Evolutionary conservation across 73 alveolate species (phyloP).

Genomic region (Durusdinium trenchii): DNA sequence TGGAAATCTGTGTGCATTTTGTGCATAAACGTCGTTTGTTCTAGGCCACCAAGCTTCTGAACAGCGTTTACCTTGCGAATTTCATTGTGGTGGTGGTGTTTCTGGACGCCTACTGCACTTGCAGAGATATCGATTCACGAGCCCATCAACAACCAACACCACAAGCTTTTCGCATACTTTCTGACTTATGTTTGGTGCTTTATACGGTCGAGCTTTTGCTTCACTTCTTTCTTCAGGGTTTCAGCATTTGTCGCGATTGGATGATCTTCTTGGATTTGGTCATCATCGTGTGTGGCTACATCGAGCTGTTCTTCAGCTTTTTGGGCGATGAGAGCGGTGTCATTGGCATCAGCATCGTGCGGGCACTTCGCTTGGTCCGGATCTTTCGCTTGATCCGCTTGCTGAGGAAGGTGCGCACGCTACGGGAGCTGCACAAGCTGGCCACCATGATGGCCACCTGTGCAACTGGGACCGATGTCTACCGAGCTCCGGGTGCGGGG

Average conservation of each 20-base stretch:
- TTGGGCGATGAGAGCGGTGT: background rate
- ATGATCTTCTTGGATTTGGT: slow-evolving; percentile 19
- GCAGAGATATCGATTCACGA: slow-evolving; percentile 51
- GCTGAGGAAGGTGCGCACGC: slow-evolving; percentile 44
- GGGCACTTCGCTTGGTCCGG: slow-evolving; percentile 56
- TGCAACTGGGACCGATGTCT: background rate
- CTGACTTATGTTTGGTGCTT: slow-evolving; percentile 23
- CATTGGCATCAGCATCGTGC: background rate
- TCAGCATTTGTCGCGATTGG: slow-evolving; percentile 14
- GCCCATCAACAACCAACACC: background rate
- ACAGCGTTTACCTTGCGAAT: slow-evolving; percentile 46
- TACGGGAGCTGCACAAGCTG: slow-evolving; percentile 61
- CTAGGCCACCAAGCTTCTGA: slow-evolving; percentile 11
- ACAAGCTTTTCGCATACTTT: background rate
- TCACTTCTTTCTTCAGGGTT: background rate
- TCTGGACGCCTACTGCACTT: slow-evolving; percentile 56
- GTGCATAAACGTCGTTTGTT: no score
- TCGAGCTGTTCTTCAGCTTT: slow-evolving; percentile 7
- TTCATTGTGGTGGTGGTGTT: slow-evolving; percentile 47
- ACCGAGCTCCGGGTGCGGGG: no score
- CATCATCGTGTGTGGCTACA: slow-evolving; percentile 29
- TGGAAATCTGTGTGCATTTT: no score
- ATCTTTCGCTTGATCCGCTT: slow-evolving; percentile 55
- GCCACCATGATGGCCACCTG: slow-evolving; percentile 61
- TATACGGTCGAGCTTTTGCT: slow-evolving; percentile 24